Base-by-base conservation (phyloP, 345 rosid genomes). In the Salix purpurea region DNA sequence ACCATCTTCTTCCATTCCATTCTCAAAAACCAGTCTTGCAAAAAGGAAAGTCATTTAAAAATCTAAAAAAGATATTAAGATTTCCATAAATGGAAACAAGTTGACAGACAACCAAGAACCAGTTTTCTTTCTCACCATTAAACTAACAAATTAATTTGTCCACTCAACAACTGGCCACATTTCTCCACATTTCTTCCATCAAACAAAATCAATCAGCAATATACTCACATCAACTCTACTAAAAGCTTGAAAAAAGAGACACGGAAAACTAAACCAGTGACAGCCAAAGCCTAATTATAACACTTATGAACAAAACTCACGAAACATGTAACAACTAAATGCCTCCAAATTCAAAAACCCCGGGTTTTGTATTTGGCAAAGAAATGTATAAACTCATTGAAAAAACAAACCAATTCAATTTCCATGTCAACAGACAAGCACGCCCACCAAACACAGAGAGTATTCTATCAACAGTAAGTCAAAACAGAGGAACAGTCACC, bases 351-450 rank as follows among this genome's bases (percentile, higher is more conserved):
- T 39, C 24, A 58, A 26, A 58, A 58, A 58, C 14, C 62, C 14
- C 28, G 0, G 4, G 12, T 8, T n/a, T 58, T 58, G 23, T 58
- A 58, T 58, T 58, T 58, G 14, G 28, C 62, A 58, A 58, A 58
- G 62, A 58, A n/a, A 58, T n/a, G 62, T 58, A 58, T 58, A 58
- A 4, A 50, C 15, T 70, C 58, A 65, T 50, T 42, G 9, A 73
- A 34, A 37, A 4, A 78, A 52, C 74, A 68, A 75, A 42, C 23
- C 66, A 54, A 19, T 67, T 64, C 32, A 21, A 67, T 65, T 44
- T 50, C n/a, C 28, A 26, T 34, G 62, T 56, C 60, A 62, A 18
- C 60, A 64, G 50, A 46, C 72, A 40, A 8, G 2, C 26, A 10
- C 67, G 39, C 6, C 13, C 26, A 56, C 23, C 54, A 28, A 42